These are phyloP conservation scores for Exophiala sp. DNA, from an alignment of 2,329 filamentous ascomycete genomes.

Conservation along the genomic window DNA sequence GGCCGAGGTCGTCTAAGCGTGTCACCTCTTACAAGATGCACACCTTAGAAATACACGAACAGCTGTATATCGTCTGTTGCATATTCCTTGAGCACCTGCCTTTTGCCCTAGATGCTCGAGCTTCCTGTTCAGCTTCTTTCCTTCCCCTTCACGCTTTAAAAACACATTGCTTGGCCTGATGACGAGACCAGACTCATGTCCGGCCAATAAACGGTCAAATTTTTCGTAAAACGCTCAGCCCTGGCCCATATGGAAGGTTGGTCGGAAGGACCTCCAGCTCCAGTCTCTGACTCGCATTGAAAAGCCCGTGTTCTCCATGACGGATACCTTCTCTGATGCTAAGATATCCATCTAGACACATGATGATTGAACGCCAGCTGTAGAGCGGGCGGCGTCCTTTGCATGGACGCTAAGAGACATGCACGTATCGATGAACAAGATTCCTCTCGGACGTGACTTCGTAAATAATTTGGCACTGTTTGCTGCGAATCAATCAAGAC, in stretches of 20 bases:
- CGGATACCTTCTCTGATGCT: constrained; percentile 17
- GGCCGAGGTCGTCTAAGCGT: constrained; percentile 19
- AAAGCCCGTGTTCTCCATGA: constrained; percentile 19
- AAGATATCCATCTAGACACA: constrained; percentile 26
- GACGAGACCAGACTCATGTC: constrained; percentile 18
- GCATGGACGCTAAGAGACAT: constrained; percentile 19
- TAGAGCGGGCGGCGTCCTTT: constrained; percentile 15
- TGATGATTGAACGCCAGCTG: constrained; percentile 33
- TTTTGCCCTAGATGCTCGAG: constrained; percentile 13
- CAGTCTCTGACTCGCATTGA: constrained; percentile 15
- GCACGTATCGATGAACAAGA: constrained; percentile 29
- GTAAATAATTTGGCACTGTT: constrained; percentile 30
- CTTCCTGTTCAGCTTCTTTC: constrained; percentile 18
- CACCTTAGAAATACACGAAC: constrained; percentile 20
- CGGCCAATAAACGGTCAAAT: constrained; percentile 17
- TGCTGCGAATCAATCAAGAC: constrained; percentile 72
- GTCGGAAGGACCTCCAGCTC: constrained; percentile 13
- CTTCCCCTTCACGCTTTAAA: constrained; percentile 14
- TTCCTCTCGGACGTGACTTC: constrained; percentile 38
- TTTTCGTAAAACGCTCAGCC: constrained; percentile 19
- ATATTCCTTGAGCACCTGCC: constrained; percentile 21
- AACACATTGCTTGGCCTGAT: constrained; percentile 16
- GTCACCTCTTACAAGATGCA: constrained; percentile 12
- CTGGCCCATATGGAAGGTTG: constrained; percentile 10
- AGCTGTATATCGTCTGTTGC: constrained; percentile 19